phyloP scores from a whole-genome alignment of 2,329 filamentous ascomycete genomes.

The Ceratocystis smalleyi region DNA sequence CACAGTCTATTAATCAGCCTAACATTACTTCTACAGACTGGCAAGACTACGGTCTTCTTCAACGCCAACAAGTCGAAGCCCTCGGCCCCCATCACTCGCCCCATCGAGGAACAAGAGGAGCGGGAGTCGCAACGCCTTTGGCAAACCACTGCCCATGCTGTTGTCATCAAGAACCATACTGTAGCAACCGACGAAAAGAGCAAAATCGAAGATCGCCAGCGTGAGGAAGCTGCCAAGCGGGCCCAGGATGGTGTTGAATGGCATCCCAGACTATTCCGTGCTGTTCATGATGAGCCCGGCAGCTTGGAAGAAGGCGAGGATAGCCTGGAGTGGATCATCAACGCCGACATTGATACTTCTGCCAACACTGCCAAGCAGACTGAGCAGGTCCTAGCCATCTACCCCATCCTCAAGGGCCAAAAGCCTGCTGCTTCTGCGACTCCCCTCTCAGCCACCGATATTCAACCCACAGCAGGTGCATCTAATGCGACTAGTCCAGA shows the following conservation, averaged over 20 bases:
- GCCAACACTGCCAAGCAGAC: conserved; percentile 43
- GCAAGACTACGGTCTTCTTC: conserved; percentile 79
- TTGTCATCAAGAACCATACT: conserved; percentile 74
- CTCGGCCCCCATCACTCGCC: conserved; percentile 55
- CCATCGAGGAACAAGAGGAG: conserved; percentile 72
- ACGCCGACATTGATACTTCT: conserved; percentile 58
- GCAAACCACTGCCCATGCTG: conserved; percentile 64
- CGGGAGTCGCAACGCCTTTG: conserved; percentile 83
- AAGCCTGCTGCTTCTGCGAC: conserved; percentile 37
- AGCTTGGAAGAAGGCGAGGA: conserved; percentile 68
- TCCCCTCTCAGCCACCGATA: conserved; percentile 32
- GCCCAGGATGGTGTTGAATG: conserved; percentile 69
- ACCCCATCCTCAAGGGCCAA: conserved; percentile 71
- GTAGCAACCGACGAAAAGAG: conserved; percentile 88
- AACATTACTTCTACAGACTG: conserved; percentile 43
- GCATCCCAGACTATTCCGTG: conserved; percentile 73
- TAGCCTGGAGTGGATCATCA: conserved; percentile 88
- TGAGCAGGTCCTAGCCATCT: conserved; percentile 73
- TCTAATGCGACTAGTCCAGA: neutral
- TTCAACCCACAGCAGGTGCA: neutral
- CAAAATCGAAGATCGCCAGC: conserved; percentile 84
- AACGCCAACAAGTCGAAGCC: conserved; percentile 67
- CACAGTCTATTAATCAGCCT: neutral
- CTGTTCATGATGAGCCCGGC: conserved; percentile 53
- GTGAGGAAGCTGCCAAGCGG: conserved; percentile 71